Evolutionary conservation across 331 rosid species (phyloP), one percentile per base, ranked within the genome.

Genomic region (Spiraea crenata): DNA sequence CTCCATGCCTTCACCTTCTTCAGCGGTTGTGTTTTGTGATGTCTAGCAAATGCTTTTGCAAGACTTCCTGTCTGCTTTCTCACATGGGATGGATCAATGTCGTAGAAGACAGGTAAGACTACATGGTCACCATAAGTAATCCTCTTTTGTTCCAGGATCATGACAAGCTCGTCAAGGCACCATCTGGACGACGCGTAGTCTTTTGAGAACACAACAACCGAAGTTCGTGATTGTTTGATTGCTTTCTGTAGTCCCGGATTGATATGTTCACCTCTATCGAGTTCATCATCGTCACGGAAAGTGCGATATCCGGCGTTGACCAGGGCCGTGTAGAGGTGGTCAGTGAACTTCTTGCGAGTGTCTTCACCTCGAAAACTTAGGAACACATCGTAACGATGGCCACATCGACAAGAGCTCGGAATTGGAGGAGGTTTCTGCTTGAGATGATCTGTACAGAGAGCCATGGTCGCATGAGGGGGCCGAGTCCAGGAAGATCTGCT

Each of bases 101-200:
- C 39, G 38, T 71, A 71, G 49, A 71, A 71, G 12, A 71, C 45
- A 11, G 76, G 76, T 3, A 71, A 54, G 37, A 60, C 39, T n/a
- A 59, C 13, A 61, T 61, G 66, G 2, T 11, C 46, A n/a, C 6
- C 34, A 39, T 20, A 35, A 35, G 51, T 25, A 1, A 25, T 8
- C 15, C 15, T 42, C 37, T 25, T 17, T 19, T 41, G 20, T 48
- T 25, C 11, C 1, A 45, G 12, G 20, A 65, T 65, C 42, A 19
- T 47, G 2, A 48, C 1, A 13, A 65, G 57, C 25, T 65, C 70
- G 1, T 65, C 57, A 3, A 65, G 70, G 41, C 42, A 65, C 70
- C 70, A 46, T 20, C 3, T 9, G 2, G 70, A 45, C 12, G 41
- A 20, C 6, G 41, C 57, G 7, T 46, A 65, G 12, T 65, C 1